phyloP scores from a whole-genome alignment of 352 stramenopile genomes.

The Phytopythium aichiense region DNA sequence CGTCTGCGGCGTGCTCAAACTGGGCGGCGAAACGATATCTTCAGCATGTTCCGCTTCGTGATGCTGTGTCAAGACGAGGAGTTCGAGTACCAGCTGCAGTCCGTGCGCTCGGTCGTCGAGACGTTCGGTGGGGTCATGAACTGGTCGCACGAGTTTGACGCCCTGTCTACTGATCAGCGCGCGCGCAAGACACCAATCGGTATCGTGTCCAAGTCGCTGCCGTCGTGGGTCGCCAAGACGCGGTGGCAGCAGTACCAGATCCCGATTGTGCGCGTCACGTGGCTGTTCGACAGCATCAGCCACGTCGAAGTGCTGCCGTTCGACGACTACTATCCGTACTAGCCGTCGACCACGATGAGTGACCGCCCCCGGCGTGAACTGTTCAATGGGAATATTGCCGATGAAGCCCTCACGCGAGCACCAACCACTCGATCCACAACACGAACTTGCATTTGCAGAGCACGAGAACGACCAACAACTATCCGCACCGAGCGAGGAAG shows the following conservation, averaged over 20 bases:
- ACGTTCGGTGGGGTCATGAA: slow-evolving; percentile 66
- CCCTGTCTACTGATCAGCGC: slow-evolving; percentile 16
- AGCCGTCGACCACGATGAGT: slow-evolving; percentile 2
- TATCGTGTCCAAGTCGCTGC: slow-evolving; percentile 69
- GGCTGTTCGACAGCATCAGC: slow-evolving; percentile 88
- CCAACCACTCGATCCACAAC: background rate
- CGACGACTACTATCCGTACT: slow-evolving; percentile 87
- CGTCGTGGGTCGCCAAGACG: slow-evolving; percentile 37
- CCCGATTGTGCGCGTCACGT: slow-evolving; percentile 82
- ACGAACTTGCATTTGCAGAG: background rate
- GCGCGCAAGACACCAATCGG: slow-evolving; percentile 45
- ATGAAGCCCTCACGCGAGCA: background rate
- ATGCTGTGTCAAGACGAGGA: slow-evolving; percentile 59
- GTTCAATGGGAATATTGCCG: background rate
- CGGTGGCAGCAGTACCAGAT: slow-evolving; percentile 70
- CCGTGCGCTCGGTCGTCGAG: slow-evolving; percentile 50
- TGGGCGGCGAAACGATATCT: slow-evolving; percentile 68
- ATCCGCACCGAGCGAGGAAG: background rate
- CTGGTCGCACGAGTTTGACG: slow-evolving; percentile 21
- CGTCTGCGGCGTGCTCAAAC: slow-evolving; percentile 43
- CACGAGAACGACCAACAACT: background rate
- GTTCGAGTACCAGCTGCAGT: slow-evolving; percentile 74
- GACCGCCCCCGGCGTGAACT: background rate
- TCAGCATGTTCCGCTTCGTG: slow-evolving; percentile 70
- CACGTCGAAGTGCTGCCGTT: slow-evolving; percentile 78